Base-by-base conservation (phyloP, 2,329 filamentous ascomycete genomes). In the Phaeoacremonium minimum region DNA sequence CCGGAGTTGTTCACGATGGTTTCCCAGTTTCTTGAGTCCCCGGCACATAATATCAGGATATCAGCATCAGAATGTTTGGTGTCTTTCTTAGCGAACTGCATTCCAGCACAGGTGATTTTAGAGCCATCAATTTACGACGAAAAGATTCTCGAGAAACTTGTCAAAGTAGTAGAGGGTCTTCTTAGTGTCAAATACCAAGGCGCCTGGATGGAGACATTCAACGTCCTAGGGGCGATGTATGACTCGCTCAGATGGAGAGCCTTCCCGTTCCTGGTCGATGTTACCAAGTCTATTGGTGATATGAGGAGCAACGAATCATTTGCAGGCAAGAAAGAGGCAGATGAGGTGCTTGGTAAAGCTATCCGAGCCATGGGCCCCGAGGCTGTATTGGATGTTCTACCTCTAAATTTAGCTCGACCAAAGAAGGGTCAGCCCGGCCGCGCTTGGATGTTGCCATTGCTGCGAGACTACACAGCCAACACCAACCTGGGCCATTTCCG, bases 11-110 rank as follows among this genome's bases (percentile, higher is more conserved):
- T 97, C 59, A 72, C 72, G 37, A 76, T 90, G 69, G 77, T 97
- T 3, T 75, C 87, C 7, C 70, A 75, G 19, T 97, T 95, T 56
- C 76, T 98, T 45, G 78, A 87, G 32, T 95, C 90, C 1, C 78
- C 87, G 1, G 91, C 90, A 2, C 84, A 91, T 61, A 96, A 96
- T 58, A 95, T 98, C 51, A 81, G 93, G 41, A 79, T 95, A 19
- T 97, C 93, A 4, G 88, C 93, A 4, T 94, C 93, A 0, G 91
- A 98, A 60, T 96, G 93, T 57, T 66, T 98, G 42, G 85, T 96
- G 38, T 96, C 91, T 1, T 93, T 98, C 57, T 74, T 95, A 54
- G 85, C 81, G 46, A 96, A 93, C 57, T 94, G 93, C 53, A 74
- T 98, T 18, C 93, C 93, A 2, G 74, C 83, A 34, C 81, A 78